These are phyloP conservation scores for Pichia nakasei DNA, from an alignment of 805 yeast genomes.

Conservation along the genomic window DNA sequence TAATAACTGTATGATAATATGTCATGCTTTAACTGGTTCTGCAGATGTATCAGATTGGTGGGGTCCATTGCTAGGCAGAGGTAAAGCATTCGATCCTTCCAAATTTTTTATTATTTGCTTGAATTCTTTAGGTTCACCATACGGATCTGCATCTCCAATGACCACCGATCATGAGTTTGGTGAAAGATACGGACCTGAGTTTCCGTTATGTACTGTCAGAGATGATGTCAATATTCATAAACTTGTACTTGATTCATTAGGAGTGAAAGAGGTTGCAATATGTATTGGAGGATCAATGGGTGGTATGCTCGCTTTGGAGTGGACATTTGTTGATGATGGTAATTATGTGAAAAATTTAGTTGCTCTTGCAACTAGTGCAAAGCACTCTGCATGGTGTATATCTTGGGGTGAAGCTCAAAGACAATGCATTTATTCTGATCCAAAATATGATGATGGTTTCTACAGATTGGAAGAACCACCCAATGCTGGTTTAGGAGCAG, in stretches of 20 bases:
- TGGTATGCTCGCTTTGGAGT: conserved; percentile 91
- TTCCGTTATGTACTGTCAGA: conserved; percentile 87
- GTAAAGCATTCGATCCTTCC: conserved; percentile 84
- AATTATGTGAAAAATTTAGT: conserved; percentile 62
- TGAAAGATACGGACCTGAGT: conserved; percentile 82
- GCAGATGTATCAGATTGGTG: conserved; percentile 97
- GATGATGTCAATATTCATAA: conserved; percentile 83
- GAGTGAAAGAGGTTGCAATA: conserved; percentile 70
- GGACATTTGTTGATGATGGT: conserved; percentile 55
- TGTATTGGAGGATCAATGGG: conserved; percentile 99
- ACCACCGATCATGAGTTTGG: conserved; percentile 68
- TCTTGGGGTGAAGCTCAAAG: conserved; percentile 99
- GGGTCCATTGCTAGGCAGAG: conserved; percentile 89
- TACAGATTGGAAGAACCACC: conserved; percentile 77
- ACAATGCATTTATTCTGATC: conserved; percentile 92
- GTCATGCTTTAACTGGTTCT: conserved; percentile 95
- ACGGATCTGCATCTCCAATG: conserved; percentile 90
- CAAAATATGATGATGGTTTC: conserved; percentile 86
- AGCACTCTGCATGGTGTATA: conserved; percentile 97
- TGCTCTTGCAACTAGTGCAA: conserved; percentile 87
- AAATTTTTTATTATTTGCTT: conserved; percentile 80
- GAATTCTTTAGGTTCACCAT: conserved; percentile 93
- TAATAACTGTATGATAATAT: conserved; percentile 78
- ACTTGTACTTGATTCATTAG: conserved; percentile 67
- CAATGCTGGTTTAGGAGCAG: conserved; percentile 81